Conservation (phyloP, 2,329 filamentous ascomycete species). For the Tolypocladium tropicale region DNA sequence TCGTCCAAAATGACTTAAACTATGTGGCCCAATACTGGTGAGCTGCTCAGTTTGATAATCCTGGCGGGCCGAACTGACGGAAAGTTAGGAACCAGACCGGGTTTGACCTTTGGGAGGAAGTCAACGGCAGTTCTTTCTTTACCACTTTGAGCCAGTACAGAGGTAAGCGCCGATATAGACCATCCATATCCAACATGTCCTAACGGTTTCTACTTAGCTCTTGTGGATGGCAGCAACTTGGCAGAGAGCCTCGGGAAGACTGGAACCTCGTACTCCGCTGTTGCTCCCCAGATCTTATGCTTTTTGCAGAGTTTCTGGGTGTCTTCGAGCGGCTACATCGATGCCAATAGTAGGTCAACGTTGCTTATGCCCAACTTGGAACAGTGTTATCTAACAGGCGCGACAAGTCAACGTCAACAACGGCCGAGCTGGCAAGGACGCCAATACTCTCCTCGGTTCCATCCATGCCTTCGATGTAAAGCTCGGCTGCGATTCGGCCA, state of each 20-base stretch:
- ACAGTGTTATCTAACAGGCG: background rate
- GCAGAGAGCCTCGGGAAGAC: conserved; percentile 52
- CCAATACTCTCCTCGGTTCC: conserved; percentile 56
- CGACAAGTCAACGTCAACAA: conserved; percentile 42
- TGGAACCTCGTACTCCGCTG: conserved; percentile 48
- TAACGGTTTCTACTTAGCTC: conserved; percentile 22
- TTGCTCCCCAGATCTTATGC: conserved; percentile 63
- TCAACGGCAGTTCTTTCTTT: conserved; percentile 69
- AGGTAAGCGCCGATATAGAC: conserved; percentile 22
- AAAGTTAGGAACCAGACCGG: conserved; percentile 39
- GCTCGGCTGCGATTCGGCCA: conserved; percentile 54
- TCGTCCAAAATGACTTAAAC: conserved; percentile 64
- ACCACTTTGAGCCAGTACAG: conserved; percentile 62
- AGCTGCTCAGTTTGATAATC: conserved; percentile 1
- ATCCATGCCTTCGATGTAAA: conserved; percentile 62
- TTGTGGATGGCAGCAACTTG: conserved; percentile 56
- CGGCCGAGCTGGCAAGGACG: conserved; percentile 58
- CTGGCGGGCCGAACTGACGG: background rate
- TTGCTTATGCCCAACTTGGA: background rate
- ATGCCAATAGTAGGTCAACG: conserved; percentile 49
- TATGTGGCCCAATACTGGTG: conserved; percentile 67
- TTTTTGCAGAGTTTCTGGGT: conserved; percentile 69
- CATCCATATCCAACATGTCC: background rate
- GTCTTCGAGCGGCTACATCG: conserved; percentile 44
- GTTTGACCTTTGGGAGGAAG: conserved; percentile 80